Percentiles rank a stretch among this genome's conserved stretches.
phyloP scores from a whole-genome alignment of 2,329 filamentous ascomycete species.

The Fusarium sp. region DNA sequence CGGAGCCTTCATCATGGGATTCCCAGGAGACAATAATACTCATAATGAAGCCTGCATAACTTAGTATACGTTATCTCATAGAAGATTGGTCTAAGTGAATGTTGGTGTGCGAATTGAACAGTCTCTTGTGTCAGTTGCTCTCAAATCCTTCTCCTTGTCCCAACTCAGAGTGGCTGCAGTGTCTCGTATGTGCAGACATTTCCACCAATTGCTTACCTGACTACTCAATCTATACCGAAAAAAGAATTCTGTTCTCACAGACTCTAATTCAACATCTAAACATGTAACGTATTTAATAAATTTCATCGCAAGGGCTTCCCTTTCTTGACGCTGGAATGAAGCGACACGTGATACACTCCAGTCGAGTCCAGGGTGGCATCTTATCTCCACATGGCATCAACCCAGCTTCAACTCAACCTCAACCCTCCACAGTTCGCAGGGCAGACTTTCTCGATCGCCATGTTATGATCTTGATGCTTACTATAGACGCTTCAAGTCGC shows the following conservation, averaged over 20 bases:
- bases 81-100: neutral
- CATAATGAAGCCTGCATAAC: neutral
- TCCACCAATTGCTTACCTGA: neutral
- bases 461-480: constrained; percentile 27
- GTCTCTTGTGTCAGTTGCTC: no score
- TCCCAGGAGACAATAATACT: no score
- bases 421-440: neutral
- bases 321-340: constrained; percentile 5
- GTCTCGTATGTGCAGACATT: neutral
- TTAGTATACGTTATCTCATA: neutral
- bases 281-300: neutral
- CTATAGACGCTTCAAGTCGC: constrained; percentile 16
- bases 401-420: constrained; percentile 8
- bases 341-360: constrained; percentile 35
- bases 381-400: constrained; percentile 36
- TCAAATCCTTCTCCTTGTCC: neutral
- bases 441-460: constrained; percentile 13
- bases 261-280: no score
- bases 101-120: no score
- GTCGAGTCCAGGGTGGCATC: constrained; percentile 37
- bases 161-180: fast-evolving
- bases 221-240: neutral
- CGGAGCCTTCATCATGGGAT: constrained; percentile 12
- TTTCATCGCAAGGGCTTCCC: neutral
- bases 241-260: neutral